Conservation (phyloP, 1,284 basidiomycete species). For the Phlebopus sp. region DNA sequence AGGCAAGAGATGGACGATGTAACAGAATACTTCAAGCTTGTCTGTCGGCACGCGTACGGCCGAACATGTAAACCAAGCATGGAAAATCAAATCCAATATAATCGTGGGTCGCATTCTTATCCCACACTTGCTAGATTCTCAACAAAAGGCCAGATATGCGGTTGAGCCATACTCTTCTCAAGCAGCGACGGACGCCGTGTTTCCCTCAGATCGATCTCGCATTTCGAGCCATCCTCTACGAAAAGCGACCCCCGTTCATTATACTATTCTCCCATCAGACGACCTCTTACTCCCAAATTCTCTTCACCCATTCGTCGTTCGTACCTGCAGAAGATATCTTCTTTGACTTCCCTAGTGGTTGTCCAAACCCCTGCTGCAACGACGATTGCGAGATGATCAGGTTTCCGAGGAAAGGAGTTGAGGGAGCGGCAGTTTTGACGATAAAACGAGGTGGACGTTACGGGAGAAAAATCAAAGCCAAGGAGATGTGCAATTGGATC, state of each 20-base stretch:
- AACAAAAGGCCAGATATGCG: constrained; percentile 51
- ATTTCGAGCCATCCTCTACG: constrained; percentile 66
- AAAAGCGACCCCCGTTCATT: constrained; percentile 70
- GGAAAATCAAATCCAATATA: constrained; percentile 60
- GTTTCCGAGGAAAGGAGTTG: constrained; percentile 61
- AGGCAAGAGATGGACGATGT: constrained; percentile 74
- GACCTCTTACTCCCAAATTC: constrained; percentile 73
- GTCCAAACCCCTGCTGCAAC: constrained; percentile 70
- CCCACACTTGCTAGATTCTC: constrained; percentile 5
- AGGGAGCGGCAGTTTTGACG: constrained; percentile 57
- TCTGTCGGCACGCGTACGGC: constrained; percentile 59
- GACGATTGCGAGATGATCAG: constrained; percentile 79
- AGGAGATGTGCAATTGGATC: constrained; percentile 77
- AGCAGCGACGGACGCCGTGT: constrained; percentile 65
- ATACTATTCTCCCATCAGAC: constrained; percentile 75
- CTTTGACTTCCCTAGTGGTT: constrained; percentile 71
- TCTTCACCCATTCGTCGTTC: constrained; percentile 66
- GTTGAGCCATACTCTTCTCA: constrained; percentile 58
- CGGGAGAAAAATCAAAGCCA: constrained; percentile 45
- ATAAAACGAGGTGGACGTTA: constrained; percentile 51
- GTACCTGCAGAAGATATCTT: constrained; percentile 71
- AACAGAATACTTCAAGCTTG: constrained; percentile 71
- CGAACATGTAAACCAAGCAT: constrained; percentile 61
- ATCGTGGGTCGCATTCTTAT: constrained; percentile 45
- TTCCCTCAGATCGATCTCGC: constrained; percentile 76